Evolutionary conservation across 2,329 filamentous ascomycete species (phyloP), one percentile per base, ranked within the genome.

Genomic region (Spiromastix sp.): DNA sequence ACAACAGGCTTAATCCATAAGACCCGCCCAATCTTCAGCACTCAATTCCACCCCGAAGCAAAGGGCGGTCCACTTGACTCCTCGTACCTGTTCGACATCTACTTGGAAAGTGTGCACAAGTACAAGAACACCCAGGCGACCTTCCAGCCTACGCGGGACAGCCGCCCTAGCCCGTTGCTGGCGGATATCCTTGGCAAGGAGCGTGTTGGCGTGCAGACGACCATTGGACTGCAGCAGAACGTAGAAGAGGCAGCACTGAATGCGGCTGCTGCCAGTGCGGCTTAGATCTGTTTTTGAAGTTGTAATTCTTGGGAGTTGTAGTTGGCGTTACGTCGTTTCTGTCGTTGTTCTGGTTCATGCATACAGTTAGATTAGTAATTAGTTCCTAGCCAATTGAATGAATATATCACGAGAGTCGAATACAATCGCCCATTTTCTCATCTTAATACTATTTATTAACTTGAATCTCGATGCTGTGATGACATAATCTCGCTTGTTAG

Each of bases 31-130:
- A 98, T 98, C 59, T 96, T 98, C 74, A 89, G 84, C 45, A 94
- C 87, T 16, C 91, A 98, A 64, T 98, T 98, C 78, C 91, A 98
- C 59, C 91, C 91, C 11, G 91, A 98, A 67, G 91, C 91, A 48
- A 94, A 94, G 72, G 91, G 91, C 42, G 91, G 91, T 36, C 91
- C 91, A 36, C 82, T 94, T 65, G 91, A 98, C 69, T 93, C 85
- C 45, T 79, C 85, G 2, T 96, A 93, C 66, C 73, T 98, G 41
- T 98, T 98, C 55, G 91, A 98, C 64, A 85, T 85, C 68, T 98
- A 96, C 67, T 68, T 96, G 30, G 78, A 93, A 59, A 89, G 81
- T 52, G 86, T 96, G 22, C 72, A 78, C 59, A 75, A 82, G 56
- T 94, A 89, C 76, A 96, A 93, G 79, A 74, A 80, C 51, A 79